Evolutionary conservation across 441 rosid species (phyloP).

Genomic region (Manihot esculenta): DNA sequence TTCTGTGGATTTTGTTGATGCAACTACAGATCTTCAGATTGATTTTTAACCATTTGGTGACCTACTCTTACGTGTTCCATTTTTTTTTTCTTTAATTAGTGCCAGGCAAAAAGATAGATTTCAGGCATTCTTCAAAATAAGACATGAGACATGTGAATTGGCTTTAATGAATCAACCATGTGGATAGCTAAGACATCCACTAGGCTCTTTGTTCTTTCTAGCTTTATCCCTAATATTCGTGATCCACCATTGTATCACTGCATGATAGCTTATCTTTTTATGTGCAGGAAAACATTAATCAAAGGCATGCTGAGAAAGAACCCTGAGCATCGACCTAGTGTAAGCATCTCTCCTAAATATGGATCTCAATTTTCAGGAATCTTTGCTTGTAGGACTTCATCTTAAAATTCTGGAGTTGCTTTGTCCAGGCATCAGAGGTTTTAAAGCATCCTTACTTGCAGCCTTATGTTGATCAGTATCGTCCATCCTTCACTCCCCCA

Average conservation of each 20-base stretch:
- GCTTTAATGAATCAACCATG: conserved; percentile 6
- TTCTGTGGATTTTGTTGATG: background rate
- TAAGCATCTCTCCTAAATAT: conserved; percentile 37
- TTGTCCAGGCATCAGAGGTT: conserved; percentile 75
- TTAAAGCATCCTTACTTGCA: conserved; percentile 97
- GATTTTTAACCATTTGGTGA: background rate
- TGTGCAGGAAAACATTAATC: conserved; percentile 73
- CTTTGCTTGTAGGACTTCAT: conserved; percentile 16
- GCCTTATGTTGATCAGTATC: conserved; percentile 78
- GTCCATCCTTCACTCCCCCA: conserved; percentile 49
- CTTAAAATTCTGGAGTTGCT: conserved; percentile 23
- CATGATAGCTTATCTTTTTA: conserved; percentile 22
- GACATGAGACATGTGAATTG: background rate
- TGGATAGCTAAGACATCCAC: conserved; percentile 1
- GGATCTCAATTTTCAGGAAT: conserved; percentile 23
- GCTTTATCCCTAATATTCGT: background rate
- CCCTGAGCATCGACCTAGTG: conserved; percentile 93
- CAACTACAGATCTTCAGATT: background rate
- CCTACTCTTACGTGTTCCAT: too few relatives aligned
- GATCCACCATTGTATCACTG: background rate
- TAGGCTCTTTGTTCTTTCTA: background rate
- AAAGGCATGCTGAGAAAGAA: conserved; percentile 93
- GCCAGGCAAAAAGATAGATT: background rate
- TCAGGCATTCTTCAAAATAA: background rate
- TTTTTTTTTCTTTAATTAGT: background rate